Conservation (phyloP, 1,284 basidiomycete species). For the Irpex rosettiformis region DNA sequence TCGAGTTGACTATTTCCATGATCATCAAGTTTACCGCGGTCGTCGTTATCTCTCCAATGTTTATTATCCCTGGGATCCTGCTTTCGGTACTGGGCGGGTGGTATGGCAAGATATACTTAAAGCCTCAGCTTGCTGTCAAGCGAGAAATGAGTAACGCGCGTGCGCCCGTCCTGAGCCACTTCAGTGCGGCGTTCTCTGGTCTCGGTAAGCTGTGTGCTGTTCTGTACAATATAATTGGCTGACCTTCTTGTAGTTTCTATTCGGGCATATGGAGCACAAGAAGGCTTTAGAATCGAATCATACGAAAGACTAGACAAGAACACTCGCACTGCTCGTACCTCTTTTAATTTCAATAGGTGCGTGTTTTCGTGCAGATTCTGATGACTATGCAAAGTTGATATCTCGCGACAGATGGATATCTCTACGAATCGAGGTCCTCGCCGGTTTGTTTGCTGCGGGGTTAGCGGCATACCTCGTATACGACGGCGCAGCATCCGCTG, state of each 20-base stretch:
- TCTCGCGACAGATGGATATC: constrained; percentile 51
- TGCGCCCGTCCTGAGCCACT: constrained; percentile 66
- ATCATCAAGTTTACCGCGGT: constrained; percentile 41
- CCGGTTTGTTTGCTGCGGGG: constrained; percentile 46
- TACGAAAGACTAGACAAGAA: constrained; percentile 46
- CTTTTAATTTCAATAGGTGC: constrained; percentile 56
- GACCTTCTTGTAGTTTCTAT: constrained; percentile 44
- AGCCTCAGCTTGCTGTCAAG: constrained; percentile 74
- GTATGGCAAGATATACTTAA: constrained; percentile 58
- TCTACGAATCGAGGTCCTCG: constrained; percentile 48
- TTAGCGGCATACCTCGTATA: constrained; percentile 55
- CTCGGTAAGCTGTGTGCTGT: constrained; percentile 41
- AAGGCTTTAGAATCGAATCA: constrained; percentile 42
- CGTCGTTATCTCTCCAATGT: constrained; percentile 43
- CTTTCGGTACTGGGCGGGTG: constrained; percentile 43
- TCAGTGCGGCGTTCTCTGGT: constrained; percentile 64
- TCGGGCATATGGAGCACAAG: constrained; percentile 57
- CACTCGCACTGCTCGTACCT: constrained; percentile 41
- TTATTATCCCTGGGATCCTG: constrained; percentile 36
- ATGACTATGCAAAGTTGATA: not conserved
- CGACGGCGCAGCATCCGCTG: constrained; percentile 28
- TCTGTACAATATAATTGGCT: not conserved
- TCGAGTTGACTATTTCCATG: constrained; percentile 31
- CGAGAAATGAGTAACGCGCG: constrained; percentile 71
- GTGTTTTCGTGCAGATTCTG: not conserved